phyloP scores from a whole-genome alignment of 2,329 filamentous ascomycete genomes.

The Ascochyta pisi region DNA sequence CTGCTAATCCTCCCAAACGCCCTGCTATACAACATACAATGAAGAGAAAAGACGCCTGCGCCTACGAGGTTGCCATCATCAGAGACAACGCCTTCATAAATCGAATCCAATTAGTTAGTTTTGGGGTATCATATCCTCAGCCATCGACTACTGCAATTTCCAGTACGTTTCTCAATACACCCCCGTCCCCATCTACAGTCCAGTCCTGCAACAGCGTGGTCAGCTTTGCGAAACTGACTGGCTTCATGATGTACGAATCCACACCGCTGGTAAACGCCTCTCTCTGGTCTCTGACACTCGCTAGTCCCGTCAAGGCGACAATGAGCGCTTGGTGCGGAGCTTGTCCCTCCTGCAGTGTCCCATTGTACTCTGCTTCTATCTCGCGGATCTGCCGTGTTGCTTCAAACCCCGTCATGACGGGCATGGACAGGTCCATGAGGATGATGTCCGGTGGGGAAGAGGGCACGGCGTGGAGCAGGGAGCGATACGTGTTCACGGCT shows the following conservation, averaged over 20 bases:
- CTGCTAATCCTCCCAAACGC: not conserved
- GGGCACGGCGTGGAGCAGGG: conserved; percentile 8
- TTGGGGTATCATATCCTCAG: not conserved
- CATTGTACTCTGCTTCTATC: conserved; percentile 20
- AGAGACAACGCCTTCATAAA: not conserved
- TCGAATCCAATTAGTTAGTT: not conserved
- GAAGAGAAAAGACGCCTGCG: not conserved
- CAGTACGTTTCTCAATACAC: too few relatives aligned
- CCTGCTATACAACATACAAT: not conserved
- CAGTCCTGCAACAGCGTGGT: conserved; percentile 4
- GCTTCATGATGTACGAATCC: conserved; percentile 35
- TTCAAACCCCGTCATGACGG: conserved; percentile 39
- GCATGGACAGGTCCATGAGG: conserved; percentile 38
- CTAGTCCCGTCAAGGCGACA: conserved; percentile 34
- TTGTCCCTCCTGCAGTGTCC: not conserved
- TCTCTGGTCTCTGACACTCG: conserved; percentile 20
- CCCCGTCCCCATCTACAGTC: not conserved
- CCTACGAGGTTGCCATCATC: not conserved
- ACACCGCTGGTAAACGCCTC: conserved; percentile 28
- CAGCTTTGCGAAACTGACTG: conserved; percentile 30
- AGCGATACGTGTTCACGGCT: conserved; percentile 31
- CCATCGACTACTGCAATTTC: not conserved
- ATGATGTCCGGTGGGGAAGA: conserved; percentile 17
- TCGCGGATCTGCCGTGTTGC: conserved; percentile 37
- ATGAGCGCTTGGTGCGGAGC: conserved; percentile 3